Conservation (phyloP, 768 basidiomycete genomes). For the Pleurotus eryngii region DNA sequence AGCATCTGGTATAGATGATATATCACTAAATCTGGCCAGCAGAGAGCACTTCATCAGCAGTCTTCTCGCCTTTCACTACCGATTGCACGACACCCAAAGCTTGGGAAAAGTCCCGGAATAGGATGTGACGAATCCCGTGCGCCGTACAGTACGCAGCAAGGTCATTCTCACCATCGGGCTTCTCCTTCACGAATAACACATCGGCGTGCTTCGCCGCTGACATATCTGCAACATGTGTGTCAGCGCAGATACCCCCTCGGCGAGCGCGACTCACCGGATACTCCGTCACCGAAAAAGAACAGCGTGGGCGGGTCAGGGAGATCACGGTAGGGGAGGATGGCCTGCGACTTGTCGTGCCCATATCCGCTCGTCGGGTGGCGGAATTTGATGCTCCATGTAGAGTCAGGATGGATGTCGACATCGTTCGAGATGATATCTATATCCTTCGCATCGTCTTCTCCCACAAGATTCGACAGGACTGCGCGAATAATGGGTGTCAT, state of each 20-base stretch:
- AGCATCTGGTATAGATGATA: no score
- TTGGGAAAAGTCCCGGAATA: constrained; percentile 69
- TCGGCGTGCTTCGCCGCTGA: constrained; percentile 93
- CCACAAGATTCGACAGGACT: constrained; percentile 80
- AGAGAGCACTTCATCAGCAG: constrained; percentile 42
- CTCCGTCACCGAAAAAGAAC: constrained; percentile 98
- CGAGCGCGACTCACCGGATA: constrained; percentile 61
- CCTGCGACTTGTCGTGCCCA: constrained; percentile 96
- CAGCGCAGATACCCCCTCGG: background rate
- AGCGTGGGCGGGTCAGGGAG: constrained; percentile 70
- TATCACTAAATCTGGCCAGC: background rate
- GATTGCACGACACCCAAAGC: constrained; percentile 58
- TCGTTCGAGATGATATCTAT: constrained; percentile 97
- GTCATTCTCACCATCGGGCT: constrained; percentile 78
- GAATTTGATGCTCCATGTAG: constrained; percentile 80
- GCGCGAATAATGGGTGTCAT: constrained; percentile 94
- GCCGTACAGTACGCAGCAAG: constrained; percentile 78
- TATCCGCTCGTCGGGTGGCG: constrained; percentile 86
- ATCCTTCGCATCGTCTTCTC: constrained; percentile 62
- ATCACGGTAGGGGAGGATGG: constrained; percentile 86
- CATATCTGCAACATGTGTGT: constrained; percentile 52
- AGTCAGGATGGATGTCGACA: constrained; percentile 60
- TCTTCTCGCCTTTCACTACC: constrained; percentile 71
- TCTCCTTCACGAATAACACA: constrained; percentile 90
- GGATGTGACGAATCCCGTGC: constrained; percentile 74